Percentiles rank a stretch among this genome's conserved stretches.
Evolutionary conservation across 352 stramenopile species (phyloP).

Genomic region (Phytophthora sp.): DNA sequence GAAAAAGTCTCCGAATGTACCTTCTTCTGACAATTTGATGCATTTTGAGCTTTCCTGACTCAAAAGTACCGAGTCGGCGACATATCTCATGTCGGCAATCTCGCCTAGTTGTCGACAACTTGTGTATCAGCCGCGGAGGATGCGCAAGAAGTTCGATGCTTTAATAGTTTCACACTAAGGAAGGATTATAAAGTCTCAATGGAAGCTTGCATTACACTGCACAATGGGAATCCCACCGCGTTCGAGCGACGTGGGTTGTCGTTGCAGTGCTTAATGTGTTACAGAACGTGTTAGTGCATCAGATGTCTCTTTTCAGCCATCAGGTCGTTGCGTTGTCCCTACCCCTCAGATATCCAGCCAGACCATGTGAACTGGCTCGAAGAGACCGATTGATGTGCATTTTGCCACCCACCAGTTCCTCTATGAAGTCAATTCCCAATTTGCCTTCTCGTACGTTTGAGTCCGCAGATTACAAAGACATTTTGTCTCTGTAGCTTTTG

Average conservation of each 20-base stretch:
- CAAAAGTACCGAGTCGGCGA: too few species aligned
- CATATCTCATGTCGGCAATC: too few species aligned
- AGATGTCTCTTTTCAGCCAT: slow-evolving; percentile 11
- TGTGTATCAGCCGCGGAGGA: slow-evolving; percentile 10
- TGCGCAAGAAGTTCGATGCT: slow-evolving; percentile 10
- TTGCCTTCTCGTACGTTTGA: slow-evolving; percentile 40
- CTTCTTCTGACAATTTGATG: slow-evolving; percentile 7
- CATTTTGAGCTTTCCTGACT: too few species aligned
- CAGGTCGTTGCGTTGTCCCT: slow-evolving; percentile 12
- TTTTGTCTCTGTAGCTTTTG: too few species aligned
- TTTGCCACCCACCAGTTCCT: neutral
- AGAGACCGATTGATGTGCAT: slow-evolving; percentile 23
- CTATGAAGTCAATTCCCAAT: slow-evolving; percentile 39
- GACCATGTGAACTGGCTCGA: slow-evolving; percentile 29
- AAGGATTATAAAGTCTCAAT: too few species aligned
- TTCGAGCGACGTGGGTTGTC: slow-evolving; percentile 10
- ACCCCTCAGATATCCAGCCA: slow-evolving; percentile 31
- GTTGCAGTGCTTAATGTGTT: neutral
- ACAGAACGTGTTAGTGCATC: slow-evolving; percentile 8
- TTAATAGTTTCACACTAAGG: too few species aligned
- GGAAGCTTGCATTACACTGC: too few species aligned
- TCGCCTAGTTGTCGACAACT: too few species aligned
- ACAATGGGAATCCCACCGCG: too few species aligned
- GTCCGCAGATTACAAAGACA: slow-evolving; percentile 39
- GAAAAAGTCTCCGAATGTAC: neutral